Conservation (phyloP, 2,329 filamentous ascomycete genomes). For the Fusarium bactridioides region DNA sequence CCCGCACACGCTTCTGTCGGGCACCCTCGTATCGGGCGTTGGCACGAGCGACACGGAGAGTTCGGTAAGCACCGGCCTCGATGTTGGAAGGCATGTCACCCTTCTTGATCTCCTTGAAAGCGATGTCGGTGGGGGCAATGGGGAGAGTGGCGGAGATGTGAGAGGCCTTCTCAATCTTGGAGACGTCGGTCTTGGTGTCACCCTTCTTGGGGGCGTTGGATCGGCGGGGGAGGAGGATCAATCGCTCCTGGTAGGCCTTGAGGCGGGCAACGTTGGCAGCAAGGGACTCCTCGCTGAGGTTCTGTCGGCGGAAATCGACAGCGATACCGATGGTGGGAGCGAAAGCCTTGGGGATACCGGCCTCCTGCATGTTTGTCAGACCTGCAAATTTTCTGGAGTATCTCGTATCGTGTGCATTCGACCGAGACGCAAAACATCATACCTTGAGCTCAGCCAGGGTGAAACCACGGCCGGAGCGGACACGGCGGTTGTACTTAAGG, state of each 20-base stretch:
- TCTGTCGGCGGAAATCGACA: constrained; percentile 95
- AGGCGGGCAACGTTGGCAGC: constrained; percentile 95
- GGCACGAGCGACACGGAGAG: constrained; percentile 83
- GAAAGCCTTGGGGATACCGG: constrained; percentile 92
- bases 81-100: constrained; percentile 76
- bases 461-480: constrained; percentile 97
- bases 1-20: constrained; percentile 92
- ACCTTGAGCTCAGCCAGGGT: constrained; percentile 98
- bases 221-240: constrained; percentile 98
- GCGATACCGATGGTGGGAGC: constrained; percentile 96
- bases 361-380: constrained; percentile 72
- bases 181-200: constrained; percentile 84
- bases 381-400: not conserved
- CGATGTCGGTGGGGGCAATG: constrained; percentile 72
- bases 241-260: constrained; percentile 94
- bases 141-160: constrained; percentile 66
- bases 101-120: constrained; percentile 80
- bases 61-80: constrained; percentile 87
- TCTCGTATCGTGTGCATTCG: not conserved
- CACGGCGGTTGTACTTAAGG: constrained; percentile 98
- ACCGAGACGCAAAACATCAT: constrained; percentile 47
- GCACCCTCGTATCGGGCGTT: constrained; percentile 83
- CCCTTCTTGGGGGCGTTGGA: constrained; percentile 92
- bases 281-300: constrained; percentile 95
- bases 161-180: constrained; percentile 68